Base-by-base conservation (phyloP, 768 basidiomycete genomes). In the Tricholoma terreum region DNA sequence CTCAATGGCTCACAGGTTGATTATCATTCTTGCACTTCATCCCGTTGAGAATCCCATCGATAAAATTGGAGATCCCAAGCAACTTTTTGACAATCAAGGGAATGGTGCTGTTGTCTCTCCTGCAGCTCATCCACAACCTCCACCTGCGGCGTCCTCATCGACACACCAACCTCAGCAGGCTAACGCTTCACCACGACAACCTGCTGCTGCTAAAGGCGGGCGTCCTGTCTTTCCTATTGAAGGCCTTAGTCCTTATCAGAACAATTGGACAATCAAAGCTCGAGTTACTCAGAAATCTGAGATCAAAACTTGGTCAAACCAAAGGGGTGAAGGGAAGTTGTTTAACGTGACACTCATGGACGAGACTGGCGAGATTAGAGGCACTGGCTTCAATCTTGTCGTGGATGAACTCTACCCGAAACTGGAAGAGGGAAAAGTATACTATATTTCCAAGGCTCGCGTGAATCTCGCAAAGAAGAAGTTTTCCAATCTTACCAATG, bases 231-330 rank as follows among this genome's bases (percentile, higher is more conserved):
- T 87, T 71, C 96, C 95, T 2, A 98, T 99, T 61, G 96, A 97
- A 68, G 90, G 87, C 5, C 82, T 98, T 45, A 94, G 90, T 67
- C 96, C 96, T 8, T 98, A 98, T 65, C 94, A 97, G 73, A 98
- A 96, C 76, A 92, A 92, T 71, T 99, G 97, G 97, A 94, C 92
- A 9, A 96, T 98, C 79, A 94, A 94, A 70, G 96, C 92, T 27
- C 88, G 92, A 40, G 92, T 98, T 50, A 90, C 86, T 11, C 84
- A 90, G 60, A 98, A 96, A 71, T 84, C 84, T 1, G 97, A 98
- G 0, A 85, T 98, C 66, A 88, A 84, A 63, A 82, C 83, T n/a
- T 99, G 89, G 84, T 88, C 90, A 3, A 98, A 96, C 69, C 77
- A 81, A 58, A 80, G 85, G 10, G 97, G 97, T 31, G 97, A 98